Evolutionary conservation across 2,329 filamentous ascomycete species (phyloP).

Genomic region (Aschersonia sp.): DNA sequence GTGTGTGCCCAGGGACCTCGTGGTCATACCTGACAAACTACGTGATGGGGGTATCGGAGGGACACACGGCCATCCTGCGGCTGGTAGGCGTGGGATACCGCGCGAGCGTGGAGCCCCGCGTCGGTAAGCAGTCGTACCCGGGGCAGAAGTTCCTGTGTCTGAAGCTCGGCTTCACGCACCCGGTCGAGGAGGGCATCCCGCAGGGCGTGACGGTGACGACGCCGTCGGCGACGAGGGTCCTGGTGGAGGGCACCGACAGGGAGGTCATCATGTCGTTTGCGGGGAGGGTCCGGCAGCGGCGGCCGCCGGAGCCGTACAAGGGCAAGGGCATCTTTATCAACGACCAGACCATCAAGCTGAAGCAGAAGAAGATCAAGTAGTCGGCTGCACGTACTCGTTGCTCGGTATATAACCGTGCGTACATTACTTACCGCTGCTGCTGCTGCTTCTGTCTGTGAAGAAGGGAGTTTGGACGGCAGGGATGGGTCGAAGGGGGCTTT

Average conservation of each 20-base stretch:
- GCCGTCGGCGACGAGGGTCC: slow-evolving; percentile 78
- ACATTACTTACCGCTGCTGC: not conserved
- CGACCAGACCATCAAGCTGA: slow-evolving; percentile 92
- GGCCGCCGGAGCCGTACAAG: slow-evolving; percentile 93
- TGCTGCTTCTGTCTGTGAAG: too few relatives aligned
- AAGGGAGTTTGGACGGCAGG: too few relatives aligned
- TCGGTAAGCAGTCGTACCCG: slow-evolving; percentile 58
- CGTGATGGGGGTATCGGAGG: slow-evolving; percentile 89
- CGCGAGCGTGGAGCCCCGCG: slow-evolving; percentile 67
- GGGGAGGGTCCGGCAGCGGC: slow-evolving; percentile 75
- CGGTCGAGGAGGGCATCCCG: slow-evolving; percentile 79
- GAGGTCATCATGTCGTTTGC: slow-evolving; percentile 84
- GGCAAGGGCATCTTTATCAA: slow-evolving; percentile 98
- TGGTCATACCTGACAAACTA: slow-evolving; percentile 84
- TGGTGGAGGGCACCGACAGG: slow-evolving; percentile 79
- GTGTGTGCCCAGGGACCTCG: slow-evolving; percentile 51
- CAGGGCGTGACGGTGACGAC: slow-evolving; percentile 71
- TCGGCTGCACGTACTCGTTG: slow-evolving; percentile 2
- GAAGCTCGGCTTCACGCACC: slow-evolving; percentile 94
- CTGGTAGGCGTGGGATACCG: slow-evolving; percentile 93
- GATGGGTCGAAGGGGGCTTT: too few relatives aligned
- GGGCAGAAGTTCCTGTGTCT: slow-evolving; percentile 83
- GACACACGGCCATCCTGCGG: slow-evolving; percentile 83
- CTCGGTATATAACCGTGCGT: not conserved
- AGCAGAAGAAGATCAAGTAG: slow-evolving; percentile 95